Evolutionary conservation across 148 eudicot genomes (phyloP).

Genomic region (Chenopodium album): DNA sequence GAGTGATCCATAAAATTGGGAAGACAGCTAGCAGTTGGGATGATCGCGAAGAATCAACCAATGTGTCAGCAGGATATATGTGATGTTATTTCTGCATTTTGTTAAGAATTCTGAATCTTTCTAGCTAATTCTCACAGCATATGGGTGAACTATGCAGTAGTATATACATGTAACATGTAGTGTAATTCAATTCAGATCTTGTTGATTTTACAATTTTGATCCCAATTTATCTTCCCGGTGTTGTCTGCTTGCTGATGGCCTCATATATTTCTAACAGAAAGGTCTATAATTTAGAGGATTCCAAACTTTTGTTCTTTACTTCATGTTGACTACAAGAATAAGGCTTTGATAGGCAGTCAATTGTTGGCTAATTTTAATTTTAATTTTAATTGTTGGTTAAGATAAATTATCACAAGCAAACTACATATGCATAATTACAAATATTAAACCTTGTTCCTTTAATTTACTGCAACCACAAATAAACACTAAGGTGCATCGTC

Average conservation of each 20-base stretch:
- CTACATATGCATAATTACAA: background rate
- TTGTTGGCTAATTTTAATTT: no score
- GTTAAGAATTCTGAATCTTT: background rate
- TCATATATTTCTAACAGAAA: no score
- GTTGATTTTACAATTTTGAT: background rate
- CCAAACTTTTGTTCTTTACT: background rate
- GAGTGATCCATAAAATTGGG: conserved; percentile 76
- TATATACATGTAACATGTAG: background rate
- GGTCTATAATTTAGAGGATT: background rate
- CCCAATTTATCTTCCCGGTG: background rate
- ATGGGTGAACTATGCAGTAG: background rate
- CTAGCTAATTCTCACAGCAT: background rate
- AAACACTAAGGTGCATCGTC: background rate
- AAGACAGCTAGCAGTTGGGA: conserved; percentile 69
- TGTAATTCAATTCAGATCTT: background rate
- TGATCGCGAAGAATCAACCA: conserved; percentile 20
- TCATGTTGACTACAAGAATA: background rate
- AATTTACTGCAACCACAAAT: background rate
- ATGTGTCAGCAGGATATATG: conserved; percentile 15
- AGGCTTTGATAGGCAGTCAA: background rate
- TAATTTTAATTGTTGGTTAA: no score
- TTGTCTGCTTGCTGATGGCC: background rate
- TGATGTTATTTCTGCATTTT: background rate
- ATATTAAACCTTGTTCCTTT: background rate
- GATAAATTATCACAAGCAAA: background rate